A percentile compares a stretch with the other conserved stretches of the same genome.
Conservation (phyloP, 306 rosid species). For the Styphnolobium japonicum region DNA sequence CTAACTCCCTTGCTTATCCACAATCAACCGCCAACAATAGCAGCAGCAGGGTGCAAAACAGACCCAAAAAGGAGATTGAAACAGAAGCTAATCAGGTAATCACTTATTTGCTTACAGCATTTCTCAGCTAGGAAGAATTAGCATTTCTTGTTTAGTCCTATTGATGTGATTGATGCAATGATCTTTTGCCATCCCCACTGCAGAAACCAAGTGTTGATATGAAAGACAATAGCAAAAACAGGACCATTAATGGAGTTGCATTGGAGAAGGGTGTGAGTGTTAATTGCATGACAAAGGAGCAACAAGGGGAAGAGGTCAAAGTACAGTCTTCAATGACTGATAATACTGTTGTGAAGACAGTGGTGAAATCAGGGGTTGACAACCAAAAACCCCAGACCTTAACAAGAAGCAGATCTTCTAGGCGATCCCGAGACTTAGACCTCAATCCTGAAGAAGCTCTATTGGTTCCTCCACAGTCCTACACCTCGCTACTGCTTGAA, state of each 20-base stretch:
- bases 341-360: constrained; percentile 32
- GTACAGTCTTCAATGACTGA: constrained; percentile 27
- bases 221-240: constrained; percentile 22
- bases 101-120: background rate
- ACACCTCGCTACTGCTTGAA: constrained; percentile 70
- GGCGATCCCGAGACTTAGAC: constrained; percentile 80
- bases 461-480: constrained; percentile 53
- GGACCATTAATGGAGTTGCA: constrained; percentile 27
- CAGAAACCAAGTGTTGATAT: constrained; percentile 60
- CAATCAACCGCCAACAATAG: constrained; percentile 43
- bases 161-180: constrained; percentile 18
- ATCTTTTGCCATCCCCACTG: background rate
- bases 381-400: constrained; percentile 49
- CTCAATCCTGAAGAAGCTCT: constrained; percentile 63
- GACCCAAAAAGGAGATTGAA: constrained; percentile 47
- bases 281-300: constrained; percentile 34
- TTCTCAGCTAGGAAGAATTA: background rate
- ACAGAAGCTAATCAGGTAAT: constrained; percentile 59
- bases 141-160: background rate
- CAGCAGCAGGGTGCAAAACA: constrained; percentile 41
- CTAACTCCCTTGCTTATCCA: constrained; percentile 55
- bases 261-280: constrained; percentile 32
- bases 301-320: constrained; percentile 39
- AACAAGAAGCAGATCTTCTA: constrained; percentile 75
- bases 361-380: constrained; percentile 35